Evolutionary conservation across 2,329 filamentous ascomycete genomes (phyloP), one percentile per base, ranked within the genome.

Genomic region (Ophiostoma quercus): DNA sequence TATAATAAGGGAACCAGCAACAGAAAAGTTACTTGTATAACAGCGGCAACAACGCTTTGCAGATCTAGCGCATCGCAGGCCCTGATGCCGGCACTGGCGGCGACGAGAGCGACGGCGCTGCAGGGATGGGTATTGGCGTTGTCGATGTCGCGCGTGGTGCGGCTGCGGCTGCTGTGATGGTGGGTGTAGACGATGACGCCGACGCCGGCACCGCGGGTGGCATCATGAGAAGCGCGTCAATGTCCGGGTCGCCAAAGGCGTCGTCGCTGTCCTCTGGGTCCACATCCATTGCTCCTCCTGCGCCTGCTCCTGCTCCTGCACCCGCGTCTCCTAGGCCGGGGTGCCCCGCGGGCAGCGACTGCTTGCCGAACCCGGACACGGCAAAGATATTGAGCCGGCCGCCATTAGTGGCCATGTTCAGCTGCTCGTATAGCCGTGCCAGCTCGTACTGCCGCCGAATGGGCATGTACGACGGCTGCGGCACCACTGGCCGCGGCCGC

Each of bases 401-500:
- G 57, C 86, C 86, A 72, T 89, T 90, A 0, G 88, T 89, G 5
- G 88, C 88, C 74, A 86, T 86, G 72, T 88, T 84, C 5, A 91
- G 78, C 77, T 90, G 88, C 74, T 90, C 87, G 70, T 86, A 85
- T 14, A 91, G 81, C 29, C 88, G 83, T 12, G 86, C 83, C 9
- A 88, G 82, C 73, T 88, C 84, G 73, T 90, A 90, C 71, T 87
- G 84, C 12, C 86, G 82, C 74, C 85, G 85, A 71, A 90, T 88
- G 3, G 88, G 87, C 5, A 82, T 80, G 73, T 89, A 86, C 1
- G 86, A 77, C 3, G 82, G 86, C 76, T 91, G 88, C 8, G 88
- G 87, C 37, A 92, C 85, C 4, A 96, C 81, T 0, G 94, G 94
- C 73, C 90, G 88, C 0, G 94, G 94, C 62, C 88, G 88, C 81